These are phyloP conservation scores for Veloboletus limbatus DNA, from an alignment of 1,284 basidiomycete species.

Conservation along the genomic window DNA sequence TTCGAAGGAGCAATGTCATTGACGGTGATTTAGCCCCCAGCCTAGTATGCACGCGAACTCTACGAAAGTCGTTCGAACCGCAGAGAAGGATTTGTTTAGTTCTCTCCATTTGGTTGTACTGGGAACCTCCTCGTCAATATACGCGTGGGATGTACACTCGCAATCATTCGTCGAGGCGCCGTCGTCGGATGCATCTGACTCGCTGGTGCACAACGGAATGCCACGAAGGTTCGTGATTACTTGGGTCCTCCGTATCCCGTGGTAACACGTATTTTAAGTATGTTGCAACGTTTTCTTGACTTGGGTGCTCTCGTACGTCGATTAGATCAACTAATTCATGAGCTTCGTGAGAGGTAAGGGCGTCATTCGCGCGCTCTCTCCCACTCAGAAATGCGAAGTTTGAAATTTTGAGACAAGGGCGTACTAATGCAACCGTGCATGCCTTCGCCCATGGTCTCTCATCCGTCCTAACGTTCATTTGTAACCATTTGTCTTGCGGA, in stretches of 20 bases:
- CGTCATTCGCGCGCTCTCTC: not conserved
- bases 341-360: slow-evolving; percentile 44
- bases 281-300: slow-evolving; percentile 56
- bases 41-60: slow-evolving; percentile 41
- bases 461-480: slow-evolving; percentile 49
- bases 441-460: slow-evolving; percentile 66
- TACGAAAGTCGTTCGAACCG: slow-evolving; percentile 41
- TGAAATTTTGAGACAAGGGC: slow-evolving; percentile 36
- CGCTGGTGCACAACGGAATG: slow-evolving; percentile 51
- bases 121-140: slow-evolving; percentile 62
- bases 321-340: slow-evolving; percentile 52
- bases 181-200: slow-evolving; percentile 29
- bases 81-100: slow-evolving; percentile 45
- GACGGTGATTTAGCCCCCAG: slow-evolving; percentile 35
- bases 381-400: slow-evolving; percentile 1
- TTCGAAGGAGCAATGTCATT: not conserved
- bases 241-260: not conserved
- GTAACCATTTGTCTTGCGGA: slow-evolving; percentile 41
- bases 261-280: slow-evolving; percentile 35
- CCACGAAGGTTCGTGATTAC: slow-evolving; percentile 48
- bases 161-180: slow-evolving; percentile 50
- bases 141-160: slow-evolving; percentile 52
- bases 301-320: slow-evolving; percentile 65
- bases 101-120: slow-evolving; percentile 54
- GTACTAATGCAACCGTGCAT: slow-evolving; percentile 52